Evolutionary conservation across 495 filamentous ascomycete species (phyloP), one percentile per base, ranked within the genome.

Genomic region (Talaromyces nanjingensis): DNA sequence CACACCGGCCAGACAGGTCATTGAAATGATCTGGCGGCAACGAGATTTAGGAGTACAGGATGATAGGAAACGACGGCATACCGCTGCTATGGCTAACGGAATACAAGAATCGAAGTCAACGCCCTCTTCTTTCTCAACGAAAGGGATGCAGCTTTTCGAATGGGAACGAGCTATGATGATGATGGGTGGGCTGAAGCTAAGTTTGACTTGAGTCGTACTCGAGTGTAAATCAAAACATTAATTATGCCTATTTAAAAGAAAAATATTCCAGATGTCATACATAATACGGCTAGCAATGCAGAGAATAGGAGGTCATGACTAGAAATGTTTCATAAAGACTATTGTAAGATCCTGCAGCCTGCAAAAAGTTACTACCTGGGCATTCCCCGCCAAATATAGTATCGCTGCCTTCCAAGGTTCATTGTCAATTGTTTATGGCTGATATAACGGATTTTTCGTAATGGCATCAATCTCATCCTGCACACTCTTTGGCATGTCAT

Each of bases 81-180:
- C 63, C 29, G 64, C 54, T 2, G 65, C 71, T 20, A 55, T 24
- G 52, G 52, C 52, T 27, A 55, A 6, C 7, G 52, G 52, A 1
- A 55, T 29, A 2, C 52, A 49, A 4, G 45, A 49, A 8, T 7
- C 11, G 22, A 3, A 20, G 7, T 20, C 16, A 18, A 20, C 20
- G 20, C 16, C 52, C 16, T 55, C 24, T 3, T 29, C 52, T 3
- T 25, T 29, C 9, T 25, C 20, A 4, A 55, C 18, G 52, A 29
- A 55, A 14, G 25, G 12, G 6, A 25, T n/a, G 52, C 52, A 18
- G 29, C 72, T 67, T 6, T 74, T 75, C 55, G 66, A 61, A 45
- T 76, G 75, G 65, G 68, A 77, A 62, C 60, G 69, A 59, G 60
- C 66, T 2, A 71, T 76, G 65, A 27, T 66, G 59, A 71, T 77